Percentiles rank a stretch among this genome's conserved stretches.
These are phyloP conservation scores for Leptomonas seymouri DNA, from an alignment of 208 protist species.

Conservation along the genomic window DNA sequence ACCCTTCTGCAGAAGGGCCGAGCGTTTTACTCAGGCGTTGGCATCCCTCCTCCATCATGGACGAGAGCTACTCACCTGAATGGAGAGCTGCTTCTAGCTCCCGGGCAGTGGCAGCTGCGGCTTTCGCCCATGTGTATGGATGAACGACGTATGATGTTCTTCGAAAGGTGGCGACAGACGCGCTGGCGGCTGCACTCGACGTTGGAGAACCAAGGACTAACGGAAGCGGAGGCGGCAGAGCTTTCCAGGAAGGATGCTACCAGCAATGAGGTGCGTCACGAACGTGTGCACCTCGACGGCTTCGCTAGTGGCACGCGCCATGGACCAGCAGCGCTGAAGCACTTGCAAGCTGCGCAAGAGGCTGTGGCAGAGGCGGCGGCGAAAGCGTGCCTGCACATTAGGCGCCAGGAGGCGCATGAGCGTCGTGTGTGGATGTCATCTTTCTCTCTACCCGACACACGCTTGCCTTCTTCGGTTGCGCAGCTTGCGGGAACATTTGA, in stretches of 20 bases:
- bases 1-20: conserved; percentile 18
- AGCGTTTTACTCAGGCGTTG: conserved; percentile 9
- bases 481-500: not conserved
- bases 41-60: not conserved
- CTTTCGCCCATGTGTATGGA: no score
- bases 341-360: not conserved
- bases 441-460: not conserved
- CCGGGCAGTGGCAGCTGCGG: no score
- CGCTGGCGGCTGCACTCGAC: not conserved
- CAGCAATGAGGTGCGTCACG: not conserved
- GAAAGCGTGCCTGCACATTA: not conserved
- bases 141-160: not conserved
- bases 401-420: conserved; percentile 6
- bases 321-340: not conserved
- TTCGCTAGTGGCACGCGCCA: not conserved
- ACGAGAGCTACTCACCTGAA: not conserved
- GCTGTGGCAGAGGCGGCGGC: not conserved
- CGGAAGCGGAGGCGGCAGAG: no score
- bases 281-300: not conserved
- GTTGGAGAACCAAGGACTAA: no score
- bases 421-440: not conserved
- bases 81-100: not conserved
- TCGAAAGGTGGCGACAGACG: not conserved
- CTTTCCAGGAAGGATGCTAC: not conserved
- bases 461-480: not conserved